phyloP scores from a whole-genome alignment of 805 yeast species.

The Metschnikowia continentalis region DNA sequence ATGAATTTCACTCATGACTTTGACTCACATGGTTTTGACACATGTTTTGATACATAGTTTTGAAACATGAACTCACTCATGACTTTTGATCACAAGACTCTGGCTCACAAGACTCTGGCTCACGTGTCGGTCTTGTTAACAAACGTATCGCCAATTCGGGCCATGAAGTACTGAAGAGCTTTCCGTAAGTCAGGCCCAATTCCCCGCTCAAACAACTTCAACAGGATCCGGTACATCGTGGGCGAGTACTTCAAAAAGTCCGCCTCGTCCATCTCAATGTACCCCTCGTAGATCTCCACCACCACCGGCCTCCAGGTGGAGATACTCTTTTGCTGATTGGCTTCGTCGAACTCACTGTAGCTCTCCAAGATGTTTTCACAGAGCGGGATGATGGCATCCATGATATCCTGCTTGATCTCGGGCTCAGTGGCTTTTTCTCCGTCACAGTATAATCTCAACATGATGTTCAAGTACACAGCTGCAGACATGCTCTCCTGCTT shows the following conservation, averaged over 20 bases:
- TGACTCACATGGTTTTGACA: too few relatives aligned
- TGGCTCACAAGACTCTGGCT: too few relatives aligned
- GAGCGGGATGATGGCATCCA: constrained; percentile 54
- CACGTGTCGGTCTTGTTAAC: constrained; percentile 11
- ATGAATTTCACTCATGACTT: too few relatives aligned
- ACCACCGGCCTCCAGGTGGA: constrained; percentile 90
- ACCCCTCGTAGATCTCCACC: constrained; percentile 80
- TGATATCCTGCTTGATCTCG: constrained; percentile 47
- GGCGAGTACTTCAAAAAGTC: constrained; percentile 64
- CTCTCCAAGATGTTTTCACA: constrained; percentile 69
- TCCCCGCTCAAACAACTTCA: constrained; percentile 57
- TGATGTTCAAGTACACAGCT: constrained; percentile 75
- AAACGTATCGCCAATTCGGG: constrained; percentile 45
- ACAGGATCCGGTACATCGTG: constrained; percentile 53
- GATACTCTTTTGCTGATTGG: constrained; percentile 74
- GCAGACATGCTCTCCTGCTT: constrained; percentile 91
- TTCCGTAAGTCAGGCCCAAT: constrained; percentile 57
- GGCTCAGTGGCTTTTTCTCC: constrained; percentile 44
- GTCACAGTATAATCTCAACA: constrained; percentile 77
- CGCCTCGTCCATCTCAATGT: constrained; percentile 65
- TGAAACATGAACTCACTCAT: too few relatives aligned
- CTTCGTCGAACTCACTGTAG: constrained; percentile 68
- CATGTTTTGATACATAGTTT: too few relatives aligned
- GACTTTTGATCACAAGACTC: too few relatives aligned
- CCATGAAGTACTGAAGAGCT: constrained; percentile 57